phyloP scores from a whole-genome alignment of 257 asterid genomes.

The Solanum pennellii region DNA sequence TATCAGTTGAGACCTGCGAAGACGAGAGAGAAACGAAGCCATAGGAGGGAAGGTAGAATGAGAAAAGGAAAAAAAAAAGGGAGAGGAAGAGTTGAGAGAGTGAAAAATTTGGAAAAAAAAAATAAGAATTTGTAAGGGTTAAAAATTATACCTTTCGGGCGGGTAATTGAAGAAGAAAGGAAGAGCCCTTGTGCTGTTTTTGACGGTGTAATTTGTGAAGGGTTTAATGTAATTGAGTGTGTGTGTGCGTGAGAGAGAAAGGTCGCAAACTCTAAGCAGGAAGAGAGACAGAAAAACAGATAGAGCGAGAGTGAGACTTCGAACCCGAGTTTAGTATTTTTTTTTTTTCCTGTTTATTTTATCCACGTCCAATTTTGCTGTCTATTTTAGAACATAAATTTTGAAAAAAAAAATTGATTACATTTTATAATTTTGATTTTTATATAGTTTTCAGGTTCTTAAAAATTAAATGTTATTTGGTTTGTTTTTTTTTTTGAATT shows the following conservation, averaged over 20 bases:
- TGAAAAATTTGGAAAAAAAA: neutral
- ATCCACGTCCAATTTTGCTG: neutral
- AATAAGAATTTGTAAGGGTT: neutral
- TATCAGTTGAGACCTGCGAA: slow-evolving; percentile 31
- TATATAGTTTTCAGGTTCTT: neutral
- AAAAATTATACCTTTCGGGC: neutral
- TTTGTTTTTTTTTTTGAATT: too few relatives aligned
- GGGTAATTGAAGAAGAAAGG: neutral
- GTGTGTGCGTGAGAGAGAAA: neutral
- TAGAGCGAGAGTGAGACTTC: neutral
- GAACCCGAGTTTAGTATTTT: neutral
- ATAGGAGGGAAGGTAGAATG: slow-evolving; percentile 6
- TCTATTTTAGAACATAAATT: neutral
- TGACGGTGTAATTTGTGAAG: neutral
- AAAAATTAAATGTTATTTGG: too few relatives aligned
- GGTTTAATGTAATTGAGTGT: neutral
- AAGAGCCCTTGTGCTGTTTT: neutral
- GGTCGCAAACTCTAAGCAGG: neutral
- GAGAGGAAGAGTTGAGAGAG: neutral
- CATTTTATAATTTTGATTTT: too few relatives aligned
- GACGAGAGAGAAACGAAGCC: slow-evolving; percentile 31
- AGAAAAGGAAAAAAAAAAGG: neutral
- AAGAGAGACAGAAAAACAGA: neutral
- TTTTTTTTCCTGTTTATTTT: neutral
- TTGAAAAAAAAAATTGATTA: neutral